Base-by-base conservation (phyloP, 2,329 filamentous ascomycete species). In the Ceratocystis variospora region DNA sequence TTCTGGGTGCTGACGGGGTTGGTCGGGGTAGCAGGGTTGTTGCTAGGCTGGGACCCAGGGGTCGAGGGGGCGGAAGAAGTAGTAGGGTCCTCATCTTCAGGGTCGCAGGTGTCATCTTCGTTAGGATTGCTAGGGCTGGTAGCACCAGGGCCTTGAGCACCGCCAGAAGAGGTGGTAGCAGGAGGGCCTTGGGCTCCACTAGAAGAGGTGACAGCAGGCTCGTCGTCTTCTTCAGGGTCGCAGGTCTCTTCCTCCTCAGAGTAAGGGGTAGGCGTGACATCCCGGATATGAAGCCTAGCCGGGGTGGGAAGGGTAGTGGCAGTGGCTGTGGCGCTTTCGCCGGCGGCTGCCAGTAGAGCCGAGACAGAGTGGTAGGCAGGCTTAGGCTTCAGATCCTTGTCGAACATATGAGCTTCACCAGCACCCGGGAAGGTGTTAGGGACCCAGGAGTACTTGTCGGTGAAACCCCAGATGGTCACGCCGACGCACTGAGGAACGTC, bases 401-500 rank as follows among this genome's bases (percentile, higher is more conserved):
- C 76, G 75, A 77, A 79, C 33, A 78, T 73, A 62, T 75, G 72
- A 0, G 78, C 75, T 33, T 73, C 75, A 3, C 78, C 78, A 62
- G 76, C 69, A 2, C 77, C 77, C 1, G 71, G 68, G 70, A 79
- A 79, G 2, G 74, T 72, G 57, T 70, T 70, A 3, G 78, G 77
- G 12, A 79, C 72, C 78, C 77, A 79, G 67, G 72, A 74, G 70
- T 73, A 74, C 53, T 73, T 73, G 67, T 75, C 74, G 53, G 74
- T 73, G 64, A 74, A 75, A 68, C 74, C 74, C 74, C 74, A 75
- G 66, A 74, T 70, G 15, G 73, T 75, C 62, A 75, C 68, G 28
- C 74, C 74, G 28, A 75, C 61, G 66, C 74, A 75, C 59, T 71
- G 71, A 0, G 69, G 45, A 25, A 70, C 70, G 63, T 73, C 71